Percentiles rank a stretch among this genome's conserved stretches.
These are phyloP conservation scores for Allium fistulosum DNA, from an alignment of 106 monocot genomes.

Conservation along the genomic window DNA sequence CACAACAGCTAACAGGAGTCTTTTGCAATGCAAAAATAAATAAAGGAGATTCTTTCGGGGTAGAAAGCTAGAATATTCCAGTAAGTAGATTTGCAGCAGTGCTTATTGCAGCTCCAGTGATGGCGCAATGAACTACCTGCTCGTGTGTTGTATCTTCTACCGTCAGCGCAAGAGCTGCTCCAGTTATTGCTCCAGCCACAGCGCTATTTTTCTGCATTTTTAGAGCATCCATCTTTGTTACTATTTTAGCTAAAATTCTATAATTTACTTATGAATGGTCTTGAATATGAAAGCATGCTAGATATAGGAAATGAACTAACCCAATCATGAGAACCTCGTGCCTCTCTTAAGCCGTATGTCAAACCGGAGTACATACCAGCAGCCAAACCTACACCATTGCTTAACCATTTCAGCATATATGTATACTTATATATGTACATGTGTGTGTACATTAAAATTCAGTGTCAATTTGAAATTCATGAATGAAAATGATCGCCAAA, in stretches of 20 bases:
- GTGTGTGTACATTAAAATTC: background rate
- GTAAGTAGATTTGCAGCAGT: conserved; percentile 67
- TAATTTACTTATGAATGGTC: too few species aligned
- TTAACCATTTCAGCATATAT: background rate
- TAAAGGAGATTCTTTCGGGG: too few species aligned
- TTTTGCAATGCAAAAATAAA: too few species aligned
- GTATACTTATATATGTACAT: background rate
- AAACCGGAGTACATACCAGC: conserved; percentile 84
- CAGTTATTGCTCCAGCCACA: conserved; percentile 75
- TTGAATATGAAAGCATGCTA: too few species aligned
- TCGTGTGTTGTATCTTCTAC: conserved; percentile 55
- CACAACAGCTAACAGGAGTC: too few species aligned
- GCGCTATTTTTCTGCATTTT: conserved; percentile 76
- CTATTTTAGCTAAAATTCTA: too few species aligned
- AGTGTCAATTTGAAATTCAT: background rate
- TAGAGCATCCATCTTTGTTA: too few species aligned
- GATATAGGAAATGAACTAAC: conserved; percentile 18
- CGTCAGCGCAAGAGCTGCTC: conserved; percentile 71
- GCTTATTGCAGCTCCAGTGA: conserved; percentile 79
- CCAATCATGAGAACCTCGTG: conserved; percentile 86
- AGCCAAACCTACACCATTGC: conserved; percentile 40
- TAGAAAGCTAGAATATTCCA: conserved; percentile 38
- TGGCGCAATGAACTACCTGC: conserved; percentile 66
- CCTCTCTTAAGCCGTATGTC: conserved; percentile 83
- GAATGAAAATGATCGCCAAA: background rate